Percentiles rank a stretch among this genome's conserved stretches.
These are phyloP conservation scores for Xanthoconium separans DNA, from an alignment of 1,284 basidiomycete genomes.

Conservation along the genomic window DNA sequence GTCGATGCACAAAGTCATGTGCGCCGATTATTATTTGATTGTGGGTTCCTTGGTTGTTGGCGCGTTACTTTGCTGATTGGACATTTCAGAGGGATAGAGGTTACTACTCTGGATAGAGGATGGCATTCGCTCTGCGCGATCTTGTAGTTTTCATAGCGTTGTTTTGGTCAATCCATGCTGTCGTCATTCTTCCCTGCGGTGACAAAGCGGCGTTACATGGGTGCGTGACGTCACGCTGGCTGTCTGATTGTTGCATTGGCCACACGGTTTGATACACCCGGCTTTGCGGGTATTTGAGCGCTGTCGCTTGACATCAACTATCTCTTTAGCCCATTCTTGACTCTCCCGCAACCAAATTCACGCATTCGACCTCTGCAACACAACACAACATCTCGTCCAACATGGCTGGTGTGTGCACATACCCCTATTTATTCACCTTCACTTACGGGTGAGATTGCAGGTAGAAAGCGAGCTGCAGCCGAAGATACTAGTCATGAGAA, in stretches of 20 bases:
- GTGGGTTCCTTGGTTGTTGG: conserved; percentile 11
- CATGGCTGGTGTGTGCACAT: conserved; percentile 34
- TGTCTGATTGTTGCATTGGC: conserved; percentile 8
- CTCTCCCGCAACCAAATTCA: background rate
- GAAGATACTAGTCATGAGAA: conserved; percentile 38
- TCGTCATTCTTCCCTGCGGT: conserved; percentile 4
- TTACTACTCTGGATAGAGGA: conserved; percentile 18
- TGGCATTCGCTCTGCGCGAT: conserved; percentile 5
- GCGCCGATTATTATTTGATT: conserved; percentile 19
- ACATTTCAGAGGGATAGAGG: conserved; percentile 10
- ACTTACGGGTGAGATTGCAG: conserved; percentile 23
- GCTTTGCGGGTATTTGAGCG: too few species aligned
- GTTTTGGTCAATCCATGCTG: conserved; percentile 25
- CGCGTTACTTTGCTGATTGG: conserved; percentile 8
- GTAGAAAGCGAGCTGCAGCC: conserved; percentile 48
- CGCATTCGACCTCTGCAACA: background rate
- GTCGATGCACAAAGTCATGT: conserved; percentile 7
- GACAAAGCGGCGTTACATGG: conserved; percentile 15
- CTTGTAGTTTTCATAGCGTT: conserved; percentile 25
- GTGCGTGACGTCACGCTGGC: conserved; percentile 29
- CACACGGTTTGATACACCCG: conserved; percentile 7
- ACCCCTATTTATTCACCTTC: conserved; percentile 17
- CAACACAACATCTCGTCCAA: background rate
- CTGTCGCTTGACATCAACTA: conserved; percentile 17
- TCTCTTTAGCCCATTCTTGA: background rate